Conservation (phyloP, 306 rosid genomes). For the Hippophae gyantsensis region DNA sequence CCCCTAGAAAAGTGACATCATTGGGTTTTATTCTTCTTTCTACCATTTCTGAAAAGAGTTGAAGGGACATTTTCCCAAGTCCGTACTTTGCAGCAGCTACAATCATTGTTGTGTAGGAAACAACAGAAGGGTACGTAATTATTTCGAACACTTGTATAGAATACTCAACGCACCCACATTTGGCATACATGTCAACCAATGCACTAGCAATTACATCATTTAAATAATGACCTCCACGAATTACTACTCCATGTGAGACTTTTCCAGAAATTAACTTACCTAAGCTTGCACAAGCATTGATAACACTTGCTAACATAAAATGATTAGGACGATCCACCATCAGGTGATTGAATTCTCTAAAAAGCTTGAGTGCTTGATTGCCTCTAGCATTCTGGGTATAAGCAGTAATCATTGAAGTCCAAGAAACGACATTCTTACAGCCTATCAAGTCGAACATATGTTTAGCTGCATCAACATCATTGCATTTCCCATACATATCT, state of each 20-base stretch:
- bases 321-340: conserved; percentile 43
- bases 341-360: conserved; percentile 39
- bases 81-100: conserved; percentile 81
- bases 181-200: conserved; percentile 86
- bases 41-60: conserved; percentile 64
- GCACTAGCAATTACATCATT: conserved; percentile 60
- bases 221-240: conserved; percentile 40
- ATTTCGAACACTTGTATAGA: conserved; percentile 49
- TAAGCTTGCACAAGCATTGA: conserved; percentile 67
- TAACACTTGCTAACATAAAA: conserved; percentile 60
- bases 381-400: conserved; percentile 71
- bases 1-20: conserved; percentile 67
- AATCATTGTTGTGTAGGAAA: conserved; percentile 74
- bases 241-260: conserved; percentile 49
- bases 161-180: conserved; percentile 60
- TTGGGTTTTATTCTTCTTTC: conserved; percentile 51
- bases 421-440: conserved; percentile 55
- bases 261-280: conserved; percentile 59
- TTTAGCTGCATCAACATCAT: conserved; percentile 42
- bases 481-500: conserved; percentile 82
- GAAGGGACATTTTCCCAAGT: conserved; percentile 49
- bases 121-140: conserved; percentile 46
- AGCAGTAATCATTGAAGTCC: conserved; percentile 80
- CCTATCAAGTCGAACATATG: conserved; percentile 50
- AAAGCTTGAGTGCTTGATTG: conserved; percentile 36